Percentiles rank a stretch among this genome's conserved stretches.
phyloP scores from a whole-genome alignment of 768 basidiomycete species.

The Sporobolomyces roseus region DNA sequence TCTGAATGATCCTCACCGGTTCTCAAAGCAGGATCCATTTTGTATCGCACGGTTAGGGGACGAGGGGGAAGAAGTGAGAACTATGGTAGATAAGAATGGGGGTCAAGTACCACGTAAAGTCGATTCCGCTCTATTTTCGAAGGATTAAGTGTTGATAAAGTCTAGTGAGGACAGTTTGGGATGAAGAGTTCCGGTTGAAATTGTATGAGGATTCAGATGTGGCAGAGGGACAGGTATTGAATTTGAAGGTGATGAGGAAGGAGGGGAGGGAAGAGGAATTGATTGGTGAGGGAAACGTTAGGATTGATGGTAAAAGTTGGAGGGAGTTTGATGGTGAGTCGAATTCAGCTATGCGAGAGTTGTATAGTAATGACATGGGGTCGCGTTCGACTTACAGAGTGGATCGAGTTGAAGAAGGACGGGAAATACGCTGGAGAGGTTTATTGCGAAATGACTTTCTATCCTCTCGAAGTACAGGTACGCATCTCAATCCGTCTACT shows the following conservation, averaged over 20 bases:
- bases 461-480: conserved; percentile 13
- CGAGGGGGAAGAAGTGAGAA: background rate
- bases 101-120: conserved; percentile 19
- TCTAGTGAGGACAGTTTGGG: conserved; percentile 14
- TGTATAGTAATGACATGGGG: background rate
- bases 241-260: conserved; percentile 6
- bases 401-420: conserved; percentile 8
- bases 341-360: no score
- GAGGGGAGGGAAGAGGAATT: conserved; percentile 16
- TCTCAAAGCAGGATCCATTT: conserved; percentile 22
- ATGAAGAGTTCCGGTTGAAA: conserved; percentile 29
- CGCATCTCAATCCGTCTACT: background rate
- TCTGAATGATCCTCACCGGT: conserved; percentile 11
- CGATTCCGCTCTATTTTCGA: background rate
- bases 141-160: no score
- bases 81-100: background rate
- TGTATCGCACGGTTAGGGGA: background rate
- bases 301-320: conserved; percentile 12
- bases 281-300: conserved; percentile 13
- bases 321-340: conserved; percentile 30
- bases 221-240: background rate
- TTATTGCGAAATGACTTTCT: conserved; percentile 32
- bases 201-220: conserved; percentile 3
- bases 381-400: conserved; percentile 14
- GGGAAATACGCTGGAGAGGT: conserved; percentile 31